These are phyloP conservation scores for Aspergillus intermedius DNA, from an alignment of 2,329 filamentous ascomycete genomes.

Conservation along the genomic window DNA sequence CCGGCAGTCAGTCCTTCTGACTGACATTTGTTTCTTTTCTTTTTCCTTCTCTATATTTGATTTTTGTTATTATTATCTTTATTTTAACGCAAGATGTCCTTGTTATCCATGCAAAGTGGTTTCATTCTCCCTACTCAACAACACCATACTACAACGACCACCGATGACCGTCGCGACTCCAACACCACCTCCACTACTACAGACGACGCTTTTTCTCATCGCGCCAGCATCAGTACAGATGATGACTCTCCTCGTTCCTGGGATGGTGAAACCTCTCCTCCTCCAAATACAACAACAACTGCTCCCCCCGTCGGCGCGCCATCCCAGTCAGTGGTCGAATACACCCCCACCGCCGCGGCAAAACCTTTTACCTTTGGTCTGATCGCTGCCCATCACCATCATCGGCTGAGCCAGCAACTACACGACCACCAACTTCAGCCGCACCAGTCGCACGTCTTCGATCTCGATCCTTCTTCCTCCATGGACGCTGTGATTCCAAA, in stretches of 20 bases:
- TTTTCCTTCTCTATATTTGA: not conserved
- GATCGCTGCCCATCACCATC: not conserved
- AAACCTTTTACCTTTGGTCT: conserved; percentile 1
- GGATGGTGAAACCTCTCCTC: conserved; percentile 17
- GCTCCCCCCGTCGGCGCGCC: conserved; percentile 5
- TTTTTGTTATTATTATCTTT: not conserved
- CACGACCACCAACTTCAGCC: conserved; percentile 12
- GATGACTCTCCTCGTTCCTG: conserved; percentile 27
- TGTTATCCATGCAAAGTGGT: conserved; percentile 37
- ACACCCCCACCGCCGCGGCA: conserved; percentile 5
- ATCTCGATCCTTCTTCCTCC: conserved; percentile 12
- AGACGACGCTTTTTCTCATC: conserved; percentile 24
- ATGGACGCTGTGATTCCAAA: conserved; percentile 44
- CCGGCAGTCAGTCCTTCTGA: not conserved
- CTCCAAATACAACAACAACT: conserved; percentile 11
- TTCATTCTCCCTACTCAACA: conserved; percentile 14
- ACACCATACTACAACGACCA: conserved; percentile 4
- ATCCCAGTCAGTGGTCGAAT: conserved; percentile 1
- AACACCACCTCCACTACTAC: conserved; percentile 7
- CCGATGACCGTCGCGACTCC: conserved; percentile 15
- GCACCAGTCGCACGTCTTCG: conserved; percentile 16
- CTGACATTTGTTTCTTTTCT: not conserved
- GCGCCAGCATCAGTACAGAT: conserved; percentile 27
- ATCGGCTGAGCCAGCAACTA: not conserved
- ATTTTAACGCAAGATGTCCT: conserved; percentile 13